Evolutionary conservation across 345 rosid species (phyloP).

Genomic region (Carallia brachiata): DNA sequence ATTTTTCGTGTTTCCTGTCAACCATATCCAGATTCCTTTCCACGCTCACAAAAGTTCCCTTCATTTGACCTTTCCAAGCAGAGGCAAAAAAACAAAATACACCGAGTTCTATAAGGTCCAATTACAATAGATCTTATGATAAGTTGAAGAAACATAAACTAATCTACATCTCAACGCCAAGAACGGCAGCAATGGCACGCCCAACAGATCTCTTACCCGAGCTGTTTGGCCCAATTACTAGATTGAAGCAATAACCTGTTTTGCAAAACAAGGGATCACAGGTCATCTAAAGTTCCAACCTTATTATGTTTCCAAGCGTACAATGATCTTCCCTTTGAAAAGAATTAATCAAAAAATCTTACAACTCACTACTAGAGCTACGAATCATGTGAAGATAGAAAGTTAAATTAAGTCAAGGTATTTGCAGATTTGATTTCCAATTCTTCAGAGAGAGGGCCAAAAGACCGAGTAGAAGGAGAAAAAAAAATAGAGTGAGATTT

Average conservation of each 20-base stretch:
- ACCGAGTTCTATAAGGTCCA: not conserved
- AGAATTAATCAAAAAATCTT: not conserved
- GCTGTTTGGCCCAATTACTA: conserved; percentile 96
- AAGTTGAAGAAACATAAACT: conserved; percentile 21
- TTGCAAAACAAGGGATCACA: conserved; percentile 70
- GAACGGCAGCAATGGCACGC: conserved; percentile 95
- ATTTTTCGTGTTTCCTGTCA: conserved; percentile 58
- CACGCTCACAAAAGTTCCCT: conserved; percentile 91
- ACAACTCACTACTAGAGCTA: not conserved
- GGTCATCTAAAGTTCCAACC: conserved; percentile 86
- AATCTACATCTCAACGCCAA: conserved; percentile 90
- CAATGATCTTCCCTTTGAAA: conserved; percentile 85
- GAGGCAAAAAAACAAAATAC: conserved; percentile 37
- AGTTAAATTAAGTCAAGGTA: too few species aligned
- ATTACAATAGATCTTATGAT: conserved; percentile 1
- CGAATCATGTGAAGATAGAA: too few species aligned
- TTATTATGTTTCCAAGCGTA: conserved; percentile 74
- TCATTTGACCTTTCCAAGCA: conserved; percentile 83
- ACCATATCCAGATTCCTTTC: conserved; percentile 75
- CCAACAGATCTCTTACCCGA: conserved; percentile 96
- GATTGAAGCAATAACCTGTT: conserved; percentile 81
- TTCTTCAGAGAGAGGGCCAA: too few species aligned
- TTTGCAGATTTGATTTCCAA: too few species aligned
- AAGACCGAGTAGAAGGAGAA: too few species aligned
- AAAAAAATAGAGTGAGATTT: too few species aligned